Evolutionary conservation across 768 basidiomycete genomes (phyloP).

Genomic region (Rhodotorula toruloides): DNA sequence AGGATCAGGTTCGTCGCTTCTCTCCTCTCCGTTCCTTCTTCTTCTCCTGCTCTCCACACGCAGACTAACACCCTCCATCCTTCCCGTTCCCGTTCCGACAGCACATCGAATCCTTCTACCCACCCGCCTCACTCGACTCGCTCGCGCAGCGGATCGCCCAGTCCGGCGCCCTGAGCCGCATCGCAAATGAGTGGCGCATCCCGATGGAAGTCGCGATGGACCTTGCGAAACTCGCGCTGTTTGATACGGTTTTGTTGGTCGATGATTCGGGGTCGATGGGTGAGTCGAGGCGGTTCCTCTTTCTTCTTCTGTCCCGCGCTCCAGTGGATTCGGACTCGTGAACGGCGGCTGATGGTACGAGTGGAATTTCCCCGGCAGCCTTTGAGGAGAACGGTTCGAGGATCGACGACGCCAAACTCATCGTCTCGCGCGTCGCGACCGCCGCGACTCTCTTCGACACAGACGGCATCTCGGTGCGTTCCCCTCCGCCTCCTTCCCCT

Average conservation of each 20-base stretch:
- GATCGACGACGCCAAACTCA: slow-evolving; percentile 51
- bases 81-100: too few relatives aligned
- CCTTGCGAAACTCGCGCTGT: slow-evolving; percentile 48
- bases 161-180: slow-evolving; percentile 45
- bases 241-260: slow-evolving; percentile 43
- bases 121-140: slow-evolving; percentile 44
- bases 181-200: slow-evolving; percentile 48
- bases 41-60: too few relatives aligned
- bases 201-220: slow-evolving; percentile 49
- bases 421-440: slow-evolving; percentile 16
- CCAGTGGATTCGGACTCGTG: neutral
- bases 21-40: neutral
- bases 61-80: too few relatives aligned
- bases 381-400: slow-evolving; percentile 50
- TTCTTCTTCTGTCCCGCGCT: neutral
- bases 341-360: too few relatives aligned
- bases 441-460: slow-evolving; percentile 16
- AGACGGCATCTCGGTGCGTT: slow-evolving; percentile 31
- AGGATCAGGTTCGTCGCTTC: slow-evolving; percentile 3
- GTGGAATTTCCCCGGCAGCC: too few relatives aligned
- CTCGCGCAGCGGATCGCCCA: slow-evolving; percentile 48
- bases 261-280: slow-evolving; percentile 3
- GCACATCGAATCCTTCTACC: too few relatives aligned
- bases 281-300: neutral
- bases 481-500: neutral